These are phyloP conservation scores for Phoma sp. DNA, from an alignment of 2,329 filamentous ascomycete species.

Conservation along the genomic window DNA sequence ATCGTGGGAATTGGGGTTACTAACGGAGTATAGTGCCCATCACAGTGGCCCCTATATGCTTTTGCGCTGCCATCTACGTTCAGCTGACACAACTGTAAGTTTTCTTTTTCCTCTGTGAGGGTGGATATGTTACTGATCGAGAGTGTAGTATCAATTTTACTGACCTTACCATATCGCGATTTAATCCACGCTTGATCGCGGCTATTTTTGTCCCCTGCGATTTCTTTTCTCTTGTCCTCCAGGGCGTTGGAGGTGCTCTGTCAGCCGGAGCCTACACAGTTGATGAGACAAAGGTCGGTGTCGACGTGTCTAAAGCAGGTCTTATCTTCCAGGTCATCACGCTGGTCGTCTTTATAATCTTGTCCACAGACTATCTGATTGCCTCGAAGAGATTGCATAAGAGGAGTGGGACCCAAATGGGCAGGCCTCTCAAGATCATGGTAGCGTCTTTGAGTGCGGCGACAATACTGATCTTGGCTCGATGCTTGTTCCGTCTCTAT, in stretches of 20 bases:
- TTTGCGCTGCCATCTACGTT: constrained; percentile 20
- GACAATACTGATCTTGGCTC: constrained; percentile 2
- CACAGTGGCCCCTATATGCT: constrained; percentile 20
- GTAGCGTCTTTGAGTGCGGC: not conserved
- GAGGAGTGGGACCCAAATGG: not conserved
- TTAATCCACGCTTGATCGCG: constrained; percentile 13
- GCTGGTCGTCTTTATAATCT: not conserved
- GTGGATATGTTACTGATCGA: not conserved
- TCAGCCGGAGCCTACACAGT: constrained; percentile 2
- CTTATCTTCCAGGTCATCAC: constrained; percentile 12
- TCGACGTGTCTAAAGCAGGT: constrained; percentile 11
- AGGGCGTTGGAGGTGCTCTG: constrained; percentile 16
- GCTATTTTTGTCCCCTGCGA: constrained; percentile 18
- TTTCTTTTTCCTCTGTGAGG: too few species aligned
- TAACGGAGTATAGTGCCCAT: constrained; percentile 13
- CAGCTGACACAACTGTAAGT: constrained; percentile 16
- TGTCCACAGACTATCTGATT: constrained; percentile 4
- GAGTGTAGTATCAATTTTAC: not conserved
- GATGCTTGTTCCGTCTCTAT: constrained; percentile 16
- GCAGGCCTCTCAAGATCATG: not conserved
- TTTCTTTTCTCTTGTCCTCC: constrained; percentile 15
- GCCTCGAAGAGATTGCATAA: not conserved
- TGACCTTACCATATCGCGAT: constrained; percentile 1
- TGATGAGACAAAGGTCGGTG: not conserved
- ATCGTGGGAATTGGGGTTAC: not conserved